These are phyloP conservation scores for Lachnellula arida DNA, from an alignment of 2,329 filamentous ascomycete genomes.

Conservation along the genomic window DNA sequence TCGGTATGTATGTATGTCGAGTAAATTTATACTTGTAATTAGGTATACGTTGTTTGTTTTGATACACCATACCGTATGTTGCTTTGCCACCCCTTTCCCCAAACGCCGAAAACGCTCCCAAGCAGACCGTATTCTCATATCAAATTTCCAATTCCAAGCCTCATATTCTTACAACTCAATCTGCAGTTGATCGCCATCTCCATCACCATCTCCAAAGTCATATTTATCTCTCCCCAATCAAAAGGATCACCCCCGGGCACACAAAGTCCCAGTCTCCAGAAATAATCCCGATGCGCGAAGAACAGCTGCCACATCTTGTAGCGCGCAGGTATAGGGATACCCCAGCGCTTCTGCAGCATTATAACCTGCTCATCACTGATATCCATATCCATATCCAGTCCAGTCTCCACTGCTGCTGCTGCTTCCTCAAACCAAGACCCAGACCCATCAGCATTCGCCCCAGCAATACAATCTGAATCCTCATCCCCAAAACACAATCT, in stretches of 20 bases:
- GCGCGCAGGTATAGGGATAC: slow-evolving; percentile 36
- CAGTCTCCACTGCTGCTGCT: slow-evolving; percentile 3
- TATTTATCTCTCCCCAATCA: slow-evolving; percentile 56
- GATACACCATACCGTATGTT: background rate
- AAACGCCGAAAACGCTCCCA: background rate
- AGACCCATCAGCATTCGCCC: slow-evolving; percentile 28
- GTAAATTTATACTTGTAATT: background rate
- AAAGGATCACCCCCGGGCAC: slow-evolving; percentile 71
- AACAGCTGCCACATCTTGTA: slow-evolving; percentile 87
- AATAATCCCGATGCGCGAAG: slow-evolving; percentile 94
- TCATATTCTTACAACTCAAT: background rate
- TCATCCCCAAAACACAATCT: slow-evolving; percentile 63
- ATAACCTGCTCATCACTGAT: slow-evolving; percentile 36
- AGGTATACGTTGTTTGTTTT: background rate
- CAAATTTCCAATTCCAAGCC: background rate
- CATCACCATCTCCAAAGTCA: slow-evolving; percentile 30
- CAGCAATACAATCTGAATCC: slow-evolving; percentile 57
- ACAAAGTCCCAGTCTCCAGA: slow-evolving; percentile 88
- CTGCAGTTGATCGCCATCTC: background rate
- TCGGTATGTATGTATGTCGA: background rate
- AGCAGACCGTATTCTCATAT: background rate
- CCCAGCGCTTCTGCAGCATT: slow-evolving; percentile 25
- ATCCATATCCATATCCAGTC: slow-evolving; percentile 30
- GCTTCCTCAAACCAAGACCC: slow-evolving; percentile 7
- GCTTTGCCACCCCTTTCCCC: background rate